Evolutionary conservation across 23 red algal species (phyloP).

Genomic region (Gracilariopsis chorda): DNA sequence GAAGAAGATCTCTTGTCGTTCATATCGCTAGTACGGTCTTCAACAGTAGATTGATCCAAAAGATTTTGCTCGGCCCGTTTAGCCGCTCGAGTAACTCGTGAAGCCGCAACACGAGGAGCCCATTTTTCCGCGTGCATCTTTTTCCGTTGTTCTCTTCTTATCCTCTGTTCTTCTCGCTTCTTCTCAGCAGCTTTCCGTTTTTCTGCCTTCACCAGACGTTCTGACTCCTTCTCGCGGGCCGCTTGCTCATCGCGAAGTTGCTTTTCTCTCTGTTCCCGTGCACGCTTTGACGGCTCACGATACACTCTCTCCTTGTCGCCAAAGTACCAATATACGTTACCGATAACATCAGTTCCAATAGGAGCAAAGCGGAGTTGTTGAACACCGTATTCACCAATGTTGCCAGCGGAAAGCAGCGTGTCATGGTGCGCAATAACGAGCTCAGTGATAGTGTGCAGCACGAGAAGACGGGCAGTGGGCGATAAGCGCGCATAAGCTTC

Average conservation of each 20-base stretch:
- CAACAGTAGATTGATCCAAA: background rate
- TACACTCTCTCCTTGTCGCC: slow-evolving; percentile 55
- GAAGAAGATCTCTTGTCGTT: background rate
- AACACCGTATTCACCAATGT: background rate
- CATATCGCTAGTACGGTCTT: background rate
- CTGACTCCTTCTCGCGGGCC: background rate
- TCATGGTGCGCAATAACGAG: slow-evolving; percentile 58
- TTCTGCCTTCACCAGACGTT: background rate
- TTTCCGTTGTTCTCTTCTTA: background rate
- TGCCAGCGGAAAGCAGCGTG: slow-evolving; percentile 55
- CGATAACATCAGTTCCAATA: slow-evolving; percentile 44
- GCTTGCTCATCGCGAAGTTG: background rate
- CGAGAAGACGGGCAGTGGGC: slow-evolving; percentile 1
- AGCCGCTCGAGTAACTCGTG: slow-evolving; percentile 28
- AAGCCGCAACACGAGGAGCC: slow-evolving; percentile 41
- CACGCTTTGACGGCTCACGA: slow-evolving; percentile 38
- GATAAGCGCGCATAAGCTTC: slow-evolving; percentile 4
- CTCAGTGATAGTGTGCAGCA: slow-evolving; percentile 56
- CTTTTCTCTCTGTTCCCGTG: background rate
- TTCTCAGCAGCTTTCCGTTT: background rate
- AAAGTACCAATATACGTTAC: slow-evolving; percentile 78
- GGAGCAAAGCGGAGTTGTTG: slow-evolving; percentile 1
- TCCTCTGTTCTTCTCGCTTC: background rate
- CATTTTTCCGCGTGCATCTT: slow-evolving; percentile 25
- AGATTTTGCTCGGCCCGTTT: slow-evolving; percentile 1